Evolutionary conservation across 164 flowering plant genomes (phyloP).

Genomic region (Protea cynaroides): DNA sequence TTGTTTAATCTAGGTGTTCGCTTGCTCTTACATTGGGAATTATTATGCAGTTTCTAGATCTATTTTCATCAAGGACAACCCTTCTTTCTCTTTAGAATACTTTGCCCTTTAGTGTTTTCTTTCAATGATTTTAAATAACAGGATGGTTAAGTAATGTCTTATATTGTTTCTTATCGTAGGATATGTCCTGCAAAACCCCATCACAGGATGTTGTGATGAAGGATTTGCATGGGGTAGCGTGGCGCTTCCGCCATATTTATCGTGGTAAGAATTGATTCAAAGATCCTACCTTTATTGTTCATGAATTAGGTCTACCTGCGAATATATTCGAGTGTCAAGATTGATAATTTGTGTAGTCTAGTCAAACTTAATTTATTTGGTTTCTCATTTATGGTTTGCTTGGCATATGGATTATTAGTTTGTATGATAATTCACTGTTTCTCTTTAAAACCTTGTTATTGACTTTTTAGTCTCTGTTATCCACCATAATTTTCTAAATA

Average conservation of each 20-base stretch:
- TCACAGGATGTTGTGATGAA: constrained; percentile 49
- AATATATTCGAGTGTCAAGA: background rate
- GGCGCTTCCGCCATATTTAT: constrained; percentile 57
- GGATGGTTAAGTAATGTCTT: background rate
- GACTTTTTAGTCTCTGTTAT: background rate
- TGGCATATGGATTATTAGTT: background rate
- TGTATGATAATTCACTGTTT: background rate
- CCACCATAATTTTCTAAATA: background rate
- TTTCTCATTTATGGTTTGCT: background rate
- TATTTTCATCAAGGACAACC: too few species aligned
- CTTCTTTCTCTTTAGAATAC: too few species aligned
- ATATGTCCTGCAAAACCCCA: constrained; percentile 46
- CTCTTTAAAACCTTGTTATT: too few species aligned
- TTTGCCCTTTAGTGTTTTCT: too few species aligned
- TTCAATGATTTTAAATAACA: too few species aligned
- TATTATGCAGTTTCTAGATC: too few species aligned
- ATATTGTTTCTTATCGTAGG: constrained; percentile 29
- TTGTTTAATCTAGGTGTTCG: too few species aligned
- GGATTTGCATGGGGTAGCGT: constrained; percentile 57
- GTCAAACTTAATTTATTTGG: too few species aligned
- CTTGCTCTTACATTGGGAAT: too few species aligned
- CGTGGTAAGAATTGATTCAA: constrained; percentile 35
- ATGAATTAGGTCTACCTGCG: background rate
- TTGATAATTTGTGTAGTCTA: too few species aligned
- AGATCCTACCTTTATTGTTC: background rate